Conservation (phyloP, 2,329 filamentous ascomycete species). For the Salinomyces thailandicus region DNA sequence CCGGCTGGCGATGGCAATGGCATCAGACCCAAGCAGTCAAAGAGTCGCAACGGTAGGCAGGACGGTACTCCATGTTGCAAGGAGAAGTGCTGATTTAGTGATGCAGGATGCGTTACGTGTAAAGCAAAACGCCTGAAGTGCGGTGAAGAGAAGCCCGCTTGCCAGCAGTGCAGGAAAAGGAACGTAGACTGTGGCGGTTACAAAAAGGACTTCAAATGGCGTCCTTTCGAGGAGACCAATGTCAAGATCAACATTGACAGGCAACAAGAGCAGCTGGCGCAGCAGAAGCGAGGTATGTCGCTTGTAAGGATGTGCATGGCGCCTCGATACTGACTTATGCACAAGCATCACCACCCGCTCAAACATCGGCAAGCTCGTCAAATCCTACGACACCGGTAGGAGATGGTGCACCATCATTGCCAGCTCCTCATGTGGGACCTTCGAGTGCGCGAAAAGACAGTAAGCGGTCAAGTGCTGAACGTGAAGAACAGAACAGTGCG, state of each 20-base stretch:
- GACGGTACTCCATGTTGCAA: too few species aligned
- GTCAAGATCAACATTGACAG: conserved; percentile 39
- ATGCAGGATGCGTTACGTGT: conserved; percentile 58
- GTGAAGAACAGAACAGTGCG: conserved; percentile 4
- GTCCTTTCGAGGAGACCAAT: conserved; percentile 54
- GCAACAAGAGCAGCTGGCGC: conserved; percentile 3
- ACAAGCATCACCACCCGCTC: conserved; percentile 12
- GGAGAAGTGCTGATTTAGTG: conserved; percentile 6
- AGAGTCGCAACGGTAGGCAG: conserved; percentile 64
- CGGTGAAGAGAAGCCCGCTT: conserved; percentile 60
- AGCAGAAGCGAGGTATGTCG: conserved; percentile 33
- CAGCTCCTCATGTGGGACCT: conserved; percentile 1
- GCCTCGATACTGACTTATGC: too few species aligned
- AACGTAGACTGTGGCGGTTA: conserved; percentile 60
- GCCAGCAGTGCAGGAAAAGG: conserved; percentile 55
- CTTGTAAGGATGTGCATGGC: too few species aligned
- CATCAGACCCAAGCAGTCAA: conserved; percentile 59
- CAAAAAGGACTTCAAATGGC: conserved; percentile 68
- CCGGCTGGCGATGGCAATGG: conserved; percentile 27
- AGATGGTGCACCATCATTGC: conserved; percentile 4
- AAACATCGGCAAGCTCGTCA: conserved; percentile 10
- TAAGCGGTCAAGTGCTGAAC: conserved; percentile 7
- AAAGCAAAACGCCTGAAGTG: conserved; percentile 65
- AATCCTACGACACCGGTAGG: conserved; percentile 11
- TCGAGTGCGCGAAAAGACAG: conserved; percentile 5